Conservation (phyloP, 208 protist genomes). For the Phytomonas sp. region DNA sequence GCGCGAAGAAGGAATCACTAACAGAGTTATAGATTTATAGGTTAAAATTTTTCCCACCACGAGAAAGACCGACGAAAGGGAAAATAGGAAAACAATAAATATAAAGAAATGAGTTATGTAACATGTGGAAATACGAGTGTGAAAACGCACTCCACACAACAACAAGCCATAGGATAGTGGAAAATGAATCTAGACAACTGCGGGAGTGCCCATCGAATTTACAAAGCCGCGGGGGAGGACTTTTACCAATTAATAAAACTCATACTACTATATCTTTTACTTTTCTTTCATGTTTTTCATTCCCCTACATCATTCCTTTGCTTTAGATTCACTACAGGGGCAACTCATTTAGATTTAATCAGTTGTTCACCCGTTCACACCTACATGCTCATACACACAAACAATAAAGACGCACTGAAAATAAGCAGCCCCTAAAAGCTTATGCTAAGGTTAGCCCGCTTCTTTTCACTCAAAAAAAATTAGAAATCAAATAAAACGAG, state of each 20-base stretch:
- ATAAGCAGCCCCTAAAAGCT: too few relatives aligned
- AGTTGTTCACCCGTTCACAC: slow-evolving; percentile 7
- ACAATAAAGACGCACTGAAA: slow-evolving; percentile 1
- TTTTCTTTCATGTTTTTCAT: neutral
- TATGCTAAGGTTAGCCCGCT: too few relatives aligned
- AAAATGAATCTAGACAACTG: neutral
- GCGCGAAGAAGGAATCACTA: too few relatives aligned
- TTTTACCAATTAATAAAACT: too few relatives aligned
- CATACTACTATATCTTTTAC: too few relatives aligned
- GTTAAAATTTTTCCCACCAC: too few relatives aligned
- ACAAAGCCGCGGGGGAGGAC: too few relatives aligned
- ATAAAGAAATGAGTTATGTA: neutral
- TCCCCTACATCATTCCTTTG: too few relatives aligned
- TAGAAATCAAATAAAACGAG: neutral
- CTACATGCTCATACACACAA: slow-evolving; percentile 7
- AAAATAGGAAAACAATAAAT: slow-evolving; percentile 4
- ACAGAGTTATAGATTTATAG: too few relatives aligned
- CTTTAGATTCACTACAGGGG: too few relatives aligned
- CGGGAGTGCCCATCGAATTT: too few relatives aligned
- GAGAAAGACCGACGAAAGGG: neutral
- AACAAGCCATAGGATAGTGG: too few relatives aligned
- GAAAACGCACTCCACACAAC: neutral
- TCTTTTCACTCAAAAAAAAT: slow-evolving; percentile 13
- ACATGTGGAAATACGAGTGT: neutral
- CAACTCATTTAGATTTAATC: slow-evolving; percentile 5